Evolutionary conservation across 805 yeast genomes (phyloP).

Genomic region (Saturnispora zaruensis): DNA sequence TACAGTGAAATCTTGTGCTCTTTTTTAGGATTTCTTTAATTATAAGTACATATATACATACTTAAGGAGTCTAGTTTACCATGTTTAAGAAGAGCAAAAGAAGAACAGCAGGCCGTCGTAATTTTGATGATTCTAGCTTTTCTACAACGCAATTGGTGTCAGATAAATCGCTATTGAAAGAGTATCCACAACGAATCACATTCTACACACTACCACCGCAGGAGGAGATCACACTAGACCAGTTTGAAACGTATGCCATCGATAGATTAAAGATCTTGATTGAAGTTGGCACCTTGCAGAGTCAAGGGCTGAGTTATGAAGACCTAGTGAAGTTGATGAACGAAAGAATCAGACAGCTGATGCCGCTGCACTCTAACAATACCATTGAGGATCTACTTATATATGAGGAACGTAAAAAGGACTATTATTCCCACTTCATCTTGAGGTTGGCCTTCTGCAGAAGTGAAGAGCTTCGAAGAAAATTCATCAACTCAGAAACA

Average conservation of each 20-base stretch:
- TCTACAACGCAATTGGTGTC: not conserved
- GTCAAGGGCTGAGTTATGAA: constrained; percentile 51
- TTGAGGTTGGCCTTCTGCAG: constrained; percentile 85
- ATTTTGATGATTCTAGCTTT: constrained; percentile 37
- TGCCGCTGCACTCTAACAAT: constrained; percentile 54
- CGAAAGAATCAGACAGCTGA: constrained; percentile 51
- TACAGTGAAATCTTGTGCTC: not conserved
- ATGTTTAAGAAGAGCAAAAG: constrained; percentile 73
- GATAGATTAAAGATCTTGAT: constrained; percentile 77
- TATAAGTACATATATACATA: not conserved
- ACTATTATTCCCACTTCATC: constrained; percentile 86
- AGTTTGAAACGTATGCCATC: constrained; percentile 93
- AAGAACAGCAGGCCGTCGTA: constrained; percentile 64
- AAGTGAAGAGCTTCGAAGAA: constrained; percentile 68
- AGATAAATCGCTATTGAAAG: constrained; percentile 6
- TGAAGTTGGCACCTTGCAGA: constrained; percentile 70
- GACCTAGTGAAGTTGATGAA: constrained; percentile 60
- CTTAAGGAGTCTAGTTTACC: not conserved
- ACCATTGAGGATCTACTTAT: constrained; percentile 31
- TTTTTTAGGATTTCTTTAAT: not conserved
- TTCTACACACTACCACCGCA: constrained; percentile 73
- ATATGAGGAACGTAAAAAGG: constrained; percentile 66
- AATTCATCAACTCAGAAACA: constrained; percentile 73
- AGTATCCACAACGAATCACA: constrained; percentile 54
- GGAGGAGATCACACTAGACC: constrained; percentile 81